Conservation (phyloP, 169 alveolate species). For the Toxoplasma gondii region DNA sequence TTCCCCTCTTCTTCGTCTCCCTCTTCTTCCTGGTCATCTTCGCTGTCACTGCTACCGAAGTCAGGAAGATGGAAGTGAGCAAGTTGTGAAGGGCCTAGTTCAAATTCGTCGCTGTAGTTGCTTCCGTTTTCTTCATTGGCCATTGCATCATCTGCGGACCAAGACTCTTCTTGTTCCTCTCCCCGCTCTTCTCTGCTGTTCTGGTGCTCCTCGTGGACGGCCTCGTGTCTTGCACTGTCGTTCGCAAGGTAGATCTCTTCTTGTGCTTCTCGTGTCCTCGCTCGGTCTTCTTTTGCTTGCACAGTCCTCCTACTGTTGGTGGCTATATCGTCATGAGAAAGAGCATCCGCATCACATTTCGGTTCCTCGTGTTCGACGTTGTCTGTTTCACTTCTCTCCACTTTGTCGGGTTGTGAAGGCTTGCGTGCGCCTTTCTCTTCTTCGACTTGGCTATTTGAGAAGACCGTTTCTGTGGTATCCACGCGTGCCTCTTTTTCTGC, state of each 20-base stretch:
- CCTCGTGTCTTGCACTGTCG: not conserved
- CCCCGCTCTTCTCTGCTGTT: no score
- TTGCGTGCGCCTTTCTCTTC: no score
- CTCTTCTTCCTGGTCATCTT: not conserved
- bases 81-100: conserved; percentile 4
- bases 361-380: not conserved
- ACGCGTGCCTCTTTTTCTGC: not conserved
- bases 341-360: not conserved
- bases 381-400: not conserved
- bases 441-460: no score
- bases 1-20: not conserved
- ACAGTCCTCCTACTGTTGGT: not conserved
- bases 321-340: not conserved
- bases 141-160: not conserved
- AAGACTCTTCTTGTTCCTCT: not conserved
- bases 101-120: conserved; percentile 7
- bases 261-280: not conserved
- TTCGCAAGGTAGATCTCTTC: not conserved
- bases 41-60: not conserved
- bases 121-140: not conserved
- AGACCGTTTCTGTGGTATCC: no score
- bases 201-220: not conserved
- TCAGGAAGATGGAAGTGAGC: not conserved
- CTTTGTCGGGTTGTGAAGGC: not conserved
- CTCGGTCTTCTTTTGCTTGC: not conserved